These are phyloP conservation scores for Cymodocea nodosa DNA, from an alignment of 116 monocot genomes.

Conservation along the genomic window DNA sequence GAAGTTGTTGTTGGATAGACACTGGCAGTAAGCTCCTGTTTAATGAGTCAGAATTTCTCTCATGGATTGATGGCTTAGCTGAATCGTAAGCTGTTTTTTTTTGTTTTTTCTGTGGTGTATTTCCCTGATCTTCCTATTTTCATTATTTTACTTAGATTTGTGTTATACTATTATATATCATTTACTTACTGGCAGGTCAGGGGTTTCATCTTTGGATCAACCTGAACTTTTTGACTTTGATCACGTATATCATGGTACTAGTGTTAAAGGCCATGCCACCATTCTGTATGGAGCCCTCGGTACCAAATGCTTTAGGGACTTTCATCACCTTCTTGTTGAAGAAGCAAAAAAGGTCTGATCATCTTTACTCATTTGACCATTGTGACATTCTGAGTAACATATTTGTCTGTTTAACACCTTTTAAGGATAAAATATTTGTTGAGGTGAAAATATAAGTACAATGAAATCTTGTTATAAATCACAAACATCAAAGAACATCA, in stretches of 20 bases:
- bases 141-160: neutral
- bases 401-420: neutral
- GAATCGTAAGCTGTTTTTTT: constrained; percentile 31
- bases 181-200: constrained; percentile 18
- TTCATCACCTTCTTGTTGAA: constrained; percentile 49
- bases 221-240: constrained; percentile 90
- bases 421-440: too few relatives aligned
- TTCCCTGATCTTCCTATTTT: constrained; percentile 1
- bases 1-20: constrained; percentile 88
- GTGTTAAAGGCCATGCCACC: constrained; percentile 21
- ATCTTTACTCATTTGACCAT: neutral
- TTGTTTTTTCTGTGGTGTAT: neutral
- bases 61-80: constrained; percentile 40
- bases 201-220: constrained; percentile 18
- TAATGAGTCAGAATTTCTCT: constrained; percentile 33
- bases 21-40: constrained; percentile 53
- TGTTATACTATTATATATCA: neutral
- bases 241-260: constrained; percentile 47
- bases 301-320: constrained; percentile 77
- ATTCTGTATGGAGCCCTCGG: constrained; percentile 87
- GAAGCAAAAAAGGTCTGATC: constrained; percentile 58
- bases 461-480: too few relatives aligned
- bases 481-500: too few relatives aligned
- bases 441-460: too few relatives aligned
- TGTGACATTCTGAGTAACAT: neutral